Conservation (phyloP, 306 rosid species). For the Quercus parvula region DNA sequence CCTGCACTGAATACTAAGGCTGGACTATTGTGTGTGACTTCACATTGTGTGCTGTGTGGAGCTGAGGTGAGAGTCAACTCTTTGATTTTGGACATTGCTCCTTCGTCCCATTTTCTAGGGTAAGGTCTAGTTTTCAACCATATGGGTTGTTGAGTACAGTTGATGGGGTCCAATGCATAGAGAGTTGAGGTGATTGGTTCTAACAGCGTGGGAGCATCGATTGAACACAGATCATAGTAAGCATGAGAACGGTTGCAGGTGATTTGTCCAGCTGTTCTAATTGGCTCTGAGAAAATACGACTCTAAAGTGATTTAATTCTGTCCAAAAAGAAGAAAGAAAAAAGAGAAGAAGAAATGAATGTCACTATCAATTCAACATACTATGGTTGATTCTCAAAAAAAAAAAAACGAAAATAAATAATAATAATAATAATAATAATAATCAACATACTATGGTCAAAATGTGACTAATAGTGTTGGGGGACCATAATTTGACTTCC, state of each 20-base stretch:
- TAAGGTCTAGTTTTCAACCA: conserved; percentile 34
- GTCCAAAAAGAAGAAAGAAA: neutral
- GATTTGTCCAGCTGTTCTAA: neutral
- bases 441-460: no score
- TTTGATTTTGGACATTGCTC: conserved; percentile 23
- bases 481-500: no score
- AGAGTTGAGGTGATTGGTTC: conserved; percentile 29
- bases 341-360: no score
- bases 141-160: neutral
- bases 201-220: conserved; percentile 32
- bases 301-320: conserved; percentile 20
- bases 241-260: conserved; percentile 29
- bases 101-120: conserved; percentile 38
- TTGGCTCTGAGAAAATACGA: neutral
- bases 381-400: no score
- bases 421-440: no score
- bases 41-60: conserved; percentile 27
- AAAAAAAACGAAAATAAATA: no score
- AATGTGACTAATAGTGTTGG: no score
- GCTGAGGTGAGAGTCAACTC: conserved; percentile 30
- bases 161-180: conserved; percentile 5
- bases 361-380: no score
- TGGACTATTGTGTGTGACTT: conserved; percentile 35
- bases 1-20: conserved; percentile 47
- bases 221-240: conserved; percentile 37